A percentile compares a stretch with the other conserved stretches of the same genome.
Evolutionary conservation across 129 eudicot genomes (phyloP).

Genomic region (Deinandra increscens): DNA sequence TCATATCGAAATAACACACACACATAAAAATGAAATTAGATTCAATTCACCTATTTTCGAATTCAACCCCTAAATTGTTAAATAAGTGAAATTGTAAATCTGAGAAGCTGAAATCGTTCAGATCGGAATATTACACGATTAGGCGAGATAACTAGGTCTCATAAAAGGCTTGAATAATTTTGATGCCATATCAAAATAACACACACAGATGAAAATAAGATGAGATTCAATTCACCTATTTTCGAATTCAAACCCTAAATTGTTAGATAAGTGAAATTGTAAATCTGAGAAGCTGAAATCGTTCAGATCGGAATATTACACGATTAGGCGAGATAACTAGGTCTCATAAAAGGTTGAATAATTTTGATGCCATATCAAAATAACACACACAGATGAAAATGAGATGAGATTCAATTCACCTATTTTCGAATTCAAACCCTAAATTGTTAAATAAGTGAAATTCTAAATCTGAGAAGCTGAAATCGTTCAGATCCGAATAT

Average conservation of each 20-base stretch:
- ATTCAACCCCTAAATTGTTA: conserved; percentile 11
- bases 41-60: background rate
- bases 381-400: background rate
- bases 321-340: background rate
- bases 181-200: background rate
- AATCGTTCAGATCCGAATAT: conserved; percentile 1
- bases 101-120: conserved; percentile 5
- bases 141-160: background rate
- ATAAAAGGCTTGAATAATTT: background rate
- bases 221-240: conserved; percentile 1
- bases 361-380: background rate
- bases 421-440: background rate
- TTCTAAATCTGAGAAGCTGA: conserved; percentile 13
- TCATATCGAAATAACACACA: background rate
- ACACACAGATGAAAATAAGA: background rate
- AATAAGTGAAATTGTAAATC: conserved; percentile 17
- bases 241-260: conserved; percentile 9
- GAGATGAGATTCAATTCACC: background rate
- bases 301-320: background rate
- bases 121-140: background rate
- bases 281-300: conserved; percentile 12
- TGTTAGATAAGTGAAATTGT: conserved; percentile 15
- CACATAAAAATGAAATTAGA: background rate
- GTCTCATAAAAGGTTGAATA: background rate
- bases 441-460: conserved; percentile 12